Conservation (phyloP, 495 filamentous ascomycete species). For the Tetracladium marchalianum region DNA sequence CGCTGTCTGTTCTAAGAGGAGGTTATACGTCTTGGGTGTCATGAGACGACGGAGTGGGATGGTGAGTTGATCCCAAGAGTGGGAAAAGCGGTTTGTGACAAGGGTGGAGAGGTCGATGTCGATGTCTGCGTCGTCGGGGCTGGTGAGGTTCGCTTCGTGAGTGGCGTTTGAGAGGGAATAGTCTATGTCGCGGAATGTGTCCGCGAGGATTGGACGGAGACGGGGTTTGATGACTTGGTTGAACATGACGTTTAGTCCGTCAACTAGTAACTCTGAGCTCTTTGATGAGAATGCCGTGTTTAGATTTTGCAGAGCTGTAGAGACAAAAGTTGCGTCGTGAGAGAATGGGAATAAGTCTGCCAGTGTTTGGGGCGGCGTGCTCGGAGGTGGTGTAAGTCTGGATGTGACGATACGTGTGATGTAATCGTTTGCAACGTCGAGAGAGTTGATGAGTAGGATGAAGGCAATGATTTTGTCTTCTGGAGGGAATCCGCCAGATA, state of each 20-base stretch:
- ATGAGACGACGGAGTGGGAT: constrained; percentile 77
- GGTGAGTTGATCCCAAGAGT: constrained; percentile 76
- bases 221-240: constrained; percentile 80
- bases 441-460: constrained; percentile 87
- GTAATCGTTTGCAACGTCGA: constrained; percentile 86
- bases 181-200: constrained; percentile 86
- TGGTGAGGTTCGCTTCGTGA: constrained; percentile 21
- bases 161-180: constrained; percentile 35
- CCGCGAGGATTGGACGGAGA: constrained; percentile 72
- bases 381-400: constrained; percentile 32
- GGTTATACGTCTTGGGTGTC: constrained; percentile 58
- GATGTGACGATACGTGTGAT: constrained; percentile 71
- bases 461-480: constrained; percentile 79
- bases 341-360: constrained; percentile 66
- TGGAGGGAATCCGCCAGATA: constrained; percentile 68
- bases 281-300: constrained; percentile 64
- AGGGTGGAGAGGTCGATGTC: constrained; percentile 39
- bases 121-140: constrained; percentile 40
- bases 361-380: constrained; percentile 28
- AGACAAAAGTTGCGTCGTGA: constrained; percentile 58
- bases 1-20: constrained; percentile 61
- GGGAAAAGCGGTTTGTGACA: constrained; percentile 66
- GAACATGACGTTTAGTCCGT: constrained; percentile 76
- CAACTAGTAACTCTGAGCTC: constrained; percentile 66
- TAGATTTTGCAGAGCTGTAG: constrained; percentile 55